Conservation (phyloP, 139 green algal species). For the Yamagishiella unicocca region DNA sequence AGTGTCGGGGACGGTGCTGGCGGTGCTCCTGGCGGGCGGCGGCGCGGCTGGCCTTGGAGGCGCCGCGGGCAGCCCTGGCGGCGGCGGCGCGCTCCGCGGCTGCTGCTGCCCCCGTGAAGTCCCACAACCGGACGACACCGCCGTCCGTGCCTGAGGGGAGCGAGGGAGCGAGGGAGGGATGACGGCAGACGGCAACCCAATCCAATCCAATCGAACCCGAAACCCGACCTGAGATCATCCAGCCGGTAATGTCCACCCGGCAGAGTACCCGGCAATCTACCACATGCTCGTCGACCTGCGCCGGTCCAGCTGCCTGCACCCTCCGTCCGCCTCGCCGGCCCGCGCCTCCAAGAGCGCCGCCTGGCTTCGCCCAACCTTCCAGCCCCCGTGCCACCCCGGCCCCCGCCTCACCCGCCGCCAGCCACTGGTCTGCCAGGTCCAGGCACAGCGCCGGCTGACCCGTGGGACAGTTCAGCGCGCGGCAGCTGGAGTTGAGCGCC, state of each 20-base stretch:
- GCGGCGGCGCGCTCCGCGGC: conserved; percentile 51
- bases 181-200: too few relatives aligned
- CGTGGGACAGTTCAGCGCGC: conserved; percentile 47
- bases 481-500: neutral
- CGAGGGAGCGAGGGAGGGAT: too few relatives aligned
- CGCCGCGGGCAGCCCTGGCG: conserved; percentile 36
- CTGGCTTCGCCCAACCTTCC: too few relatives aligned
- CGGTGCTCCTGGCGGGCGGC: neutral
- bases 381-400: neutral
- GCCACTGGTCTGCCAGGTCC: conserved; percentile 65
- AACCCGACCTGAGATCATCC: too few relatives aligned
- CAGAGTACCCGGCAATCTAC: too few relatives aligned
- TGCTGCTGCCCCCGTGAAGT: conserved; percentile 59
- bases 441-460: conserved; percentile 59
- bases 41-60: neutral
- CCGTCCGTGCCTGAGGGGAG: conserved; percentile 45
- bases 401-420: conserved; percentile 49
- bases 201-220: too few relatives aligned
- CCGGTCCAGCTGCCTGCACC: too few relatives aligned
- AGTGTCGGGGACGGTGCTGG: neutral
- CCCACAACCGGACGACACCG: conserved; percentile 54
- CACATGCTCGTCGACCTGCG: too few relatives aligned
- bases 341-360: neutral
- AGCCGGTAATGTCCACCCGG: too few relatives aligned
- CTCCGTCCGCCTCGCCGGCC: neutral